Percentiles rank a stretch among this genome's conserved stretches.
Conservation (phyloP, 495 filamentous ascomycete species). For the Friedmanniomyces simplex region DNA sequence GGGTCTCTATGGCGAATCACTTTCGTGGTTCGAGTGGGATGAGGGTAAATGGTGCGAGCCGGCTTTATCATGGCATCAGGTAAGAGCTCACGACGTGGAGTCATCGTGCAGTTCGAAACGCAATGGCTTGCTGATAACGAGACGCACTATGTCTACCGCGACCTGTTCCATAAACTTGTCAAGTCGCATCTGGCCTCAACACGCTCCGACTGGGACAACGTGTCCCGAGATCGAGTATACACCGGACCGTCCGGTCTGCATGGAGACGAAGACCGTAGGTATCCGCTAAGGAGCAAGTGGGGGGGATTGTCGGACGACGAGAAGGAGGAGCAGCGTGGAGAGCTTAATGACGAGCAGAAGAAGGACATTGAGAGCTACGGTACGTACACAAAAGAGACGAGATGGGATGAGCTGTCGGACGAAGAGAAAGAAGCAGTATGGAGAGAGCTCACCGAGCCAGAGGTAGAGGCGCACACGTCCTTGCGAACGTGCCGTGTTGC, state of each 20-base stretch:
- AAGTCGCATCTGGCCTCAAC: not conserved
- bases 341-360: not conserved
- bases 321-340: not conserved
- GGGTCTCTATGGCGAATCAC: not conserved
- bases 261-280: not conserved
- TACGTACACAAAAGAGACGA: not conserved
- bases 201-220: conserved; percentile 1
- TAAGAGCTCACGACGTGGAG: conserved; percentile 4
- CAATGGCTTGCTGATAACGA: not conserved
- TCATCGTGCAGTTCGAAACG: conserved; percentile 3
- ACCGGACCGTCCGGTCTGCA: not conserved
- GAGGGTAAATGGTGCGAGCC: not conserved
- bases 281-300: not conserved
- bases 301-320: not conserved
- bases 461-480: not conserved
- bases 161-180: conserved; percentile 1
- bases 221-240: not conserved
- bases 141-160: conserved; percentile 4
- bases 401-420: conserved; percentile 1
- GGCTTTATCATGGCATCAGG: conserved; percentile 5
- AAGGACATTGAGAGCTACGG: not conserved
- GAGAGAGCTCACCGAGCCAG: not conserved
- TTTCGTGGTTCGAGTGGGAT: not conserved
- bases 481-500: not conserved
- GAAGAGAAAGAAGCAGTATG: not conserved